A percentile compares a stretch with the other conserved stretches of the same genome.
Evolutionary conservation across 805 yeast species (phyloP).

Genomic region (Saccharomycopsis lassenensis): DNA sequence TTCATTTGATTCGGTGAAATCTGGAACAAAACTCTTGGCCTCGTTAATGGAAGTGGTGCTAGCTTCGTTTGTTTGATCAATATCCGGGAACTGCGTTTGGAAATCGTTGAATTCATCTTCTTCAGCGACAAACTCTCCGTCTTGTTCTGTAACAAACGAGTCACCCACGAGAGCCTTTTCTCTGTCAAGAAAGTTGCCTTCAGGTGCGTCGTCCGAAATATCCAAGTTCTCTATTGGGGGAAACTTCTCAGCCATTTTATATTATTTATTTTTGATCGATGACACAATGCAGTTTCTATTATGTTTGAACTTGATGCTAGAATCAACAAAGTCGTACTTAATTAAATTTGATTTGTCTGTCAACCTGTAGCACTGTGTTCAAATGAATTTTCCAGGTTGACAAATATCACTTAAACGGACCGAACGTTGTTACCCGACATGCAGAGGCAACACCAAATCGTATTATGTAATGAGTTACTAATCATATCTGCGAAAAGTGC

Average conservation of each 20-base stretch:
- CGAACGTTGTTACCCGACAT: too few species aligned
- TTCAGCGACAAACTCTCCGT: constrained; percentile 8
- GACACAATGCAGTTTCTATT: too few species aligned
- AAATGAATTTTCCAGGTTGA: too few species aligned
- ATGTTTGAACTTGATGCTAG: too few species aligned
- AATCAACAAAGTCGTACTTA: too few species aligned
- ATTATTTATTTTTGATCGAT: not conserved
- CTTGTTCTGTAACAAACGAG: constrained; percentile 17
- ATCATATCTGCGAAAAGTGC: too few species aligned
- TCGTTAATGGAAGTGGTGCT: not conserved
- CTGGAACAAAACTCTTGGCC: not conserved
- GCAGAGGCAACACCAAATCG: too few species aligned
- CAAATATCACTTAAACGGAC: too few species aligned
- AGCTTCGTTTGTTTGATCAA: not conserved
- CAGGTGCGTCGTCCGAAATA: constrained; percentile 7
- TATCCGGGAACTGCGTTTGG: constrained; percentile 15
- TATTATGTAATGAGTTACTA: too few species aligned
- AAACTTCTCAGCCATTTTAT: constrained; percentile 15
- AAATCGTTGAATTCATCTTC: constrained; percentile 12
- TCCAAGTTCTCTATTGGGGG: constrained; percentile 17
- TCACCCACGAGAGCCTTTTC: constrained; percentile 18
- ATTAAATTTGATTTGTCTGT: too few species aligned
- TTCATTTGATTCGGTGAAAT: not conserved
- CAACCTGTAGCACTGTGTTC: too few species aligned
- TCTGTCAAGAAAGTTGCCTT: constrained; percentile 16